Evolutionary conservation across 2,329 filamentous ascomycete genomes (phyloP).

Genomic region (Camillea tinctor): DNA sequence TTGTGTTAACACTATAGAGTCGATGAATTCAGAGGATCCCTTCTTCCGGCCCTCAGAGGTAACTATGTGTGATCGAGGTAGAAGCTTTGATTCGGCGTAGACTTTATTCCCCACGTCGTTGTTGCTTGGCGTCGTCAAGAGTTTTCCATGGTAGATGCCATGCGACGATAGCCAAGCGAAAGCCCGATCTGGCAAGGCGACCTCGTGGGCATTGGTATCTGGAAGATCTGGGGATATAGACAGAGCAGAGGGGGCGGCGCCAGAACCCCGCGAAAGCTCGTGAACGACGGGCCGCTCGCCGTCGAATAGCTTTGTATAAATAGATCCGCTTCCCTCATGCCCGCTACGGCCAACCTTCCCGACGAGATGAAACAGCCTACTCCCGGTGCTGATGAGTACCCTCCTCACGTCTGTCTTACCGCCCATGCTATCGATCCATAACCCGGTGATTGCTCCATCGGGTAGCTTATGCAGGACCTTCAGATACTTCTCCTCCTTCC

Average conservation of each 20-base stretch:
- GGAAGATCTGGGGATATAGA: conserved; percentile 74
- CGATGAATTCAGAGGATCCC: conserved; percentile 68
- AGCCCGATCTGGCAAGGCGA: conserved; percentile 62
- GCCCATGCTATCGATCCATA: conserved; percentile 76
- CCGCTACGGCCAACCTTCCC: conserved; percentile 72
- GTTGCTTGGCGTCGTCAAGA: conserved; percentile 61
- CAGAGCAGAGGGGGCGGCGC: conserved; percentile 62
- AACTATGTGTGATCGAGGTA: conserved; percentile 72
- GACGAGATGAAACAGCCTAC: conserved; percentile 74
- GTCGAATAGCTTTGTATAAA: conserved; percentile 87
- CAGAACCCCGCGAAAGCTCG: conserved; percentile 63
- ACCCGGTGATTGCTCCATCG: conserved; percentile 78
- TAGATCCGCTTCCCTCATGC: conserved; percentile 76
- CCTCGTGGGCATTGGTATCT: conserved; percentile 53
- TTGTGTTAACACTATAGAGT: conserved; percentile 81
- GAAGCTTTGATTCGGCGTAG: conserved; percentile 75
- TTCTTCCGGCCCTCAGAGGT: conserved; percentile 66
- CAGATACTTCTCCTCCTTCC: conserved; percentile 89
- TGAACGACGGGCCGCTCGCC: conserved; percentile 76
- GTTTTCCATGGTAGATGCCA: conserved; percentile 82
- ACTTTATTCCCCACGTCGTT: conserved; percentile 70
- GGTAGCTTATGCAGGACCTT: conserved; percentile 79
- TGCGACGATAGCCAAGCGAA: conserved; percentile 91
- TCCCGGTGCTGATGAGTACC: conserved; percentile 77
- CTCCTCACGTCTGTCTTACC: conserved; percentile 70